Percentiles rank a stretch among this genome's conserved stretches.
phyloP scores from a whole-genome alignment of 2,329 filamentous ascomycete genomes.

The Penicillium sp. region DNA sequence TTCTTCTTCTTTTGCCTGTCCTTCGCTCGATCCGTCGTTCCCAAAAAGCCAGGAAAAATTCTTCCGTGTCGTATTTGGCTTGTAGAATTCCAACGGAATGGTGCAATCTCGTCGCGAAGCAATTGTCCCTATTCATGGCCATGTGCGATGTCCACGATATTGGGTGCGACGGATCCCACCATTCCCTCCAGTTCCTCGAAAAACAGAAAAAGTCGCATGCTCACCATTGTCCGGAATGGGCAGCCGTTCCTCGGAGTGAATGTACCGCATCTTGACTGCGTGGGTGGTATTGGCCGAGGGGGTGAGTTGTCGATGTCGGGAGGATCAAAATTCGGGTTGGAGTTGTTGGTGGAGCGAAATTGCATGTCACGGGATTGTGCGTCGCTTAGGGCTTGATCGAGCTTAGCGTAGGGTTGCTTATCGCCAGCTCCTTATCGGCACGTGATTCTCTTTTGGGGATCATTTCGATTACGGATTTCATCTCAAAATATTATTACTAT shows the following conservation, averaged over 20 bases:
- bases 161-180: conserved; percentile 12
- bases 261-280: conserved; percentile 93
- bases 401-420: conserved; percentile 40
- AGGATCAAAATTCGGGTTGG: conserved; percentile 39
- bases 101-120: not conserved
- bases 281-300: conserved; percentile 41
- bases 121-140: conserved; percentile 1
- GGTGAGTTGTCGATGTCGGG: conserved; percentile 39
- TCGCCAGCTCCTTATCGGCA: conserved; percentile 13
- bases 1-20: not conserved
- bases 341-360: conserved; percentile 41
- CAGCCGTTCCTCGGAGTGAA: conserved; percentile 95
- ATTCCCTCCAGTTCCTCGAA: conserved; percentile 16
- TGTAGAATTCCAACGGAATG: not conserved
- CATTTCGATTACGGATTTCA: not conserved
- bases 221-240: conserved; percentile 94
- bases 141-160: conserved; percentile 1
- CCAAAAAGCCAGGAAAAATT: not conserved
- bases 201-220: conserved; percentile 45
- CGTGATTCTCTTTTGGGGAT: not conserved
- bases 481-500: not conserved
- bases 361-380: conserved; percentile 40
- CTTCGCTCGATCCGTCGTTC: not conserved
- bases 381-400: conserved; percentile 40
- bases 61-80: not conserved